Base-by-base conservation (phyloP, 2,329 filamentous ascomycete genomes). In the Immersiporthe knoxdaviesiana region DNA sequence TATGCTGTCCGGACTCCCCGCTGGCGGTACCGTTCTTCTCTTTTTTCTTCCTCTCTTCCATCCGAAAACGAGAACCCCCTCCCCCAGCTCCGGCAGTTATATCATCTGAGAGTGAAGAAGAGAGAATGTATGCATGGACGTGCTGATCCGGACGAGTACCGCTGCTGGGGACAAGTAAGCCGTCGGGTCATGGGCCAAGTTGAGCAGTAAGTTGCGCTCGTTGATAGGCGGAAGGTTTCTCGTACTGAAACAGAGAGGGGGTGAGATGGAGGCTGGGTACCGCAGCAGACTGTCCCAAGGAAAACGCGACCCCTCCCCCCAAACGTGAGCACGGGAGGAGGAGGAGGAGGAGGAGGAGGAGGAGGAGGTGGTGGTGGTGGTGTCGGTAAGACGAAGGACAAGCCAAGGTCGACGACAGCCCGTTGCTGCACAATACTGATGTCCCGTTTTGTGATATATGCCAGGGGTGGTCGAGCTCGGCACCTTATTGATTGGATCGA, bases 1-100 rank as follows among this genome's bases (percentile, higher is more conserved):
- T 59, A 59, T 59, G 30, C 32, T n/a, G 32, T 30, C 56, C 56
- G 56, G 54, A 8, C 56, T 37, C 30, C 56, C 30, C 32, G 56
- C 56, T 24, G 56, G n/a, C 56, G 21, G 56, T 37, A 37, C 56
- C 30, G 56, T 37, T 5, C 32, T 59, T 59, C 18, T 3, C 21
- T 47, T 18, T 44, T 44, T 6, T 21, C 18, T 47, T 8, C 18
- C 3, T n/a, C n/a, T 12, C 8, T 44, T 21, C 41, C 12, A 56
- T 59, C 56, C 56, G 14, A 18, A 59, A 30, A 59, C 56, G 18
- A 59, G 44, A 47, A 4, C 35, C 35, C 4, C 4, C 18, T 6
- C 41, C 41, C 11, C n/a, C 41, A 11, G 16, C 54, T 30, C 54
- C 30, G 32, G 56, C 56, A n/a, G 18, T 30, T n/a, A 18, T 59